Percentiles rank a stretch among this genome's conserved stretches.
These are phyloP conservation scores for Umbelopsis sp. DNA, from an alignment of 192 early-diverging fungal species.

Conservation along the genomic window DNA sequence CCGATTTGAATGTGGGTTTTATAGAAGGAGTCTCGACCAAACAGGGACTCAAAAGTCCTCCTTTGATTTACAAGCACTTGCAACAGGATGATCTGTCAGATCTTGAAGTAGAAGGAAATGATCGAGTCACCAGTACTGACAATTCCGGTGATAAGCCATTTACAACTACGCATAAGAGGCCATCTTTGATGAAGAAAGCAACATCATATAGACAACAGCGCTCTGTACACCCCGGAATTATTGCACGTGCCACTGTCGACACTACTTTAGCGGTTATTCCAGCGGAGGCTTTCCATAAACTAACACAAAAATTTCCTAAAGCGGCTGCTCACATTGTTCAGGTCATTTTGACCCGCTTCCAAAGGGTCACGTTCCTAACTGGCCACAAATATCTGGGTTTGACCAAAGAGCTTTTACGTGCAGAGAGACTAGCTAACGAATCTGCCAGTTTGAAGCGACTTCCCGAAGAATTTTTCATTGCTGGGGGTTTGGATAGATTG, in stretches of 20 bases:
- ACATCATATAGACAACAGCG: constrained; percentile 26
- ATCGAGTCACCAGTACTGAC: background rate
- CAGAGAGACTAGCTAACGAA: constrained; percentile 84
- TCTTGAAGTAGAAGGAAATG: background rate
- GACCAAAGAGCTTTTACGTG: constrained; percentile 81
- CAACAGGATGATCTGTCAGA: constrained; percentile 7
- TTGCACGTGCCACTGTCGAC: constrained; percentile 83
- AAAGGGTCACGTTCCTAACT: constrained; percentile 92
- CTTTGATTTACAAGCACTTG: background rate
- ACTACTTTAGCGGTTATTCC: constrained; percentile 95
- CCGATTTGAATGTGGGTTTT: constrained; percentile 17
- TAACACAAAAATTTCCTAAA: constrained; percentile 89
- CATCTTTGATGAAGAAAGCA: background rate
- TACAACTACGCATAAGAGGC: background rate
- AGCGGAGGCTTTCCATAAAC: constrained; percentile 85
- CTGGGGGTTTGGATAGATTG: constrained; percentile 58
- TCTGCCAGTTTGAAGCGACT: constrained; percentile 59
- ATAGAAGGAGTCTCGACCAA: background rate
- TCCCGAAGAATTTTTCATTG: constrained; percentile 55
- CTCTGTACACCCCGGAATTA: constrained; percentile 72
- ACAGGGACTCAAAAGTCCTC: background rate
- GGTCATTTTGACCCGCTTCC: constrained; percentile 93
- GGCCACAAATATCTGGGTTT: constrained; percentile 88
- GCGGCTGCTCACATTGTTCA: constrained; percentile 94
- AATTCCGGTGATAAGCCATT: background rate